Evolutionary conservation across 2,329 filamentous ascomycete species (phyloP).

Genomic region (Amylocarpus encephaloides): DNA sequence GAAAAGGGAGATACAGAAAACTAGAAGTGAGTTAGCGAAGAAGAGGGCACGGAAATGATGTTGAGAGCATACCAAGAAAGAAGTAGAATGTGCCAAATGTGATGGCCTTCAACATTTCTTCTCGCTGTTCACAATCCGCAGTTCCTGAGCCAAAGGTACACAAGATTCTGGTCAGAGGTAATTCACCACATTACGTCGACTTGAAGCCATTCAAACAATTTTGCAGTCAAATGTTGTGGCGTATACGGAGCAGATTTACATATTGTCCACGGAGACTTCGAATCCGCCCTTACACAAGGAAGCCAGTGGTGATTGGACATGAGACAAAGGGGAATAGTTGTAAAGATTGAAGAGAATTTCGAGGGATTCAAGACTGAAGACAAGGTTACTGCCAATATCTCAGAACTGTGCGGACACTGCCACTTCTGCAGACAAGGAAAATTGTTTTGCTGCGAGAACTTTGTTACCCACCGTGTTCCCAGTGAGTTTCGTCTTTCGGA

Average conservation of each 20-base stretch:
- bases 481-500: slow-evolving; percentile 5
- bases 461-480: slow-evolving; percentile 17
- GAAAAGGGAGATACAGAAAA: slow-evolving; percentile 39
- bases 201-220: not conserved
- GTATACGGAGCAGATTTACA: slow-evolving; percentile 18
- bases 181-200: not conserved
- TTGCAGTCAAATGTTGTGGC: slow-evolving; percentile 13
- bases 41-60: slow-evolving; percentile 24
- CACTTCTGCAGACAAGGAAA: slow-evolving; percentile 19
- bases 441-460: slow-evolving; percentile 17
- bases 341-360: slow-evolving; percentile 17
- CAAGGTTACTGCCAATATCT: slow-evolving; percentile 18
- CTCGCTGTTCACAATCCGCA: slow-evolving; percentile 16
- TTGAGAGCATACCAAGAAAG: slow-evolving; percentile 22
- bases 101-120: slow-evolving; percentile 25
- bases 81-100: slow-evolving; percentile 41
- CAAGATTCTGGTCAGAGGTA: slow-evolving; percentile 15
- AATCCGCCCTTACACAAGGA: slow-evolving; percentile 12
- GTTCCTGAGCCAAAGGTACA: slow-evolving; percentile 15
- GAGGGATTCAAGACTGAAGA: slow-evolving; percentile 17
- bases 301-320: slow-evolving; percentile 15
- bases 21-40: slow-evolving; percentile 37
- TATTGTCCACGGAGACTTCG: slow-evolving; percentile 17
- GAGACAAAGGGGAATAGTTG: slow-evolving; percentile 17
- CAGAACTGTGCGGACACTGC: slow-evolving; percentile 16